Base-by-base conservation (phyloP, 2,329 filamentous ascomycete genomes). In the Mollisiaceae sp. region DNA sequence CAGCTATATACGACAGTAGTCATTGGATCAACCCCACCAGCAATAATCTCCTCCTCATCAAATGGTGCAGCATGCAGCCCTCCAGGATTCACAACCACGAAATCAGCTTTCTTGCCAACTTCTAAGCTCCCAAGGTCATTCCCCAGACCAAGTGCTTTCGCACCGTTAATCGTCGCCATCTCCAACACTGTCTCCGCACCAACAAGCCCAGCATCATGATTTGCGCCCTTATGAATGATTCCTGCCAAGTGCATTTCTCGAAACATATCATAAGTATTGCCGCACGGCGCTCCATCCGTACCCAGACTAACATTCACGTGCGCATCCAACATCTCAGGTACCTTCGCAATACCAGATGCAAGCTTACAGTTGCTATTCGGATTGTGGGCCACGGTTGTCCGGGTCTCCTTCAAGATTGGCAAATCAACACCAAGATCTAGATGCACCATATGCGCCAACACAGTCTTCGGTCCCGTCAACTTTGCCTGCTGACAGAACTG, bases 51-150 rank as follows among this genome's bases (percentile, higher is more conserved):
- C 2, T 62, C 65, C 35, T 76, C 75, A 56, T 78, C 77, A 65
- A 56, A 70, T 1, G 68, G 69, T 38, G 63, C 62, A 41, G 41
- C 11, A 35, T 45, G 57, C 36, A 71, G 52, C 2, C 60, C 56
- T 32, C 61, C 55, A 2, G 66, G 65, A 64, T 86, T 80, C 50
- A 85, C 76, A 1, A 85, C 77, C 20, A 84, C 82, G 62, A 89
- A 86, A 69, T 90, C 87, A 0, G 87, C 87, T 68, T 81, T 78
- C 72, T 83, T 78, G 0, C 86, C 86, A 0, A 74, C 75, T 69
- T 80, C 79, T 63, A 90, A 71, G 59, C 79, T 82, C 0, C 88
- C 88, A 0, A 84, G 78, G 73, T 82, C 79, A 1, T 75, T 72
- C 38, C 89, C 87, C 0, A 84, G 67, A 0, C 82, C 82, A 35